Conservation (phyloP, 2,329 filamentous ascomycete genomes). For the Xylariaceae sp. region DNA sequence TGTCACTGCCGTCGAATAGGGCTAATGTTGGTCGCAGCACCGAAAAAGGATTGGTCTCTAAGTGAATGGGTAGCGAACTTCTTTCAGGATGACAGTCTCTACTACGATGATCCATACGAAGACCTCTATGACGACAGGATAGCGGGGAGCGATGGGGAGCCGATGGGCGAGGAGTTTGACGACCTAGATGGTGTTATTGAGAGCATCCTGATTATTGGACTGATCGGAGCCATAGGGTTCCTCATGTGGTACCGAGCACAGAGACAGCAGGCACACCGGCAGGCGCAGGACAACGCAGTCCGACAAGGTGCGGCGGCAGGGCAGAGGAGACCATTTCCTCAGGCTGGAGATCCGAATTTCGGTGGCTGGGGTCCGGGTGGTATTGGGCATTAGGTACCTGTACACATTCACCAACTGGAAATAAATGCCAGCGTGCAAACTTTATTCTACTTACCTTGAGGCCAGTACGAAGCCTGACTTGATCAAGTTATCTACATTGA, state of each 20-base stretch:
- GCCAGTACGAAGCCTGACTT: too few relatives aligned
- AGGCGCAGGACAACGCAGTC: slow-evolving; percentile 27
- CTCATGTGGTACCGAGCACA: slow-evolving; percentile 79
- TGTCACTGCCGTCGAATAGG: too few relatives aligned
- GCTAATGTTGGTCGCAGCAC: slow-evolving; percentile 44
- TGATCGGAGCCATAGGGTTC: slow-evolving; percentile 69
- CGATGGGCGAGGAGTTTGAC: slow-evolving; percentile 51
- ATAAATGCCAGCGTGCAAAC: too few relatives aligned
- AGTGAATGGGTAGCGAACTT: slow-evolving; percentile 87
- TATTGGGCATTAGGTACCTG: slow-evolving; percentile 15
- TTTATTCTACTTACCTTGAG: too few relatives aligned
- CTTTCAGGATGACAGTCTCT: slow-evolving; percentile 62
- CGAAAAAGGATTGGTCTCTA: slow-evolving; percentile 70
- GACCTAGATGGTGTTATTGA: slow-evolving; percentile 80
- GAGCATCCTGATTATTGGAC: slow-evolving; percentile 74
- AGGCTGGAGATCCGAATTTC: slow-evolving; percentile 59
- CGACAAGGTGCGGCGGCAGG: slow-evolving; percentile 1
- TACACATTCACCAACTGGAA: neutral
- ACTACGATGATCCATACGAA: slow-evolving; percentile 59
- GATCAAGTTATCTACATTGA: too few relatives aligned
- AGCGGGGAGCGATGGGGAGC: slow-evolving; percentile 50
- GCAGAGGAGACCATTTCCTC: slow-evolving; percentile 28
- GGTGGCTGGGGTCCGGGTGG: slow-evolving; percentile 47
- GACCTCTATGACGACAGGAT: slow-evolving; percentile 53
- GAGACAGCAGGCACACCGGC: slow-evolving; percentile 53